Evolutionary conservation across 2,329 filamentous ascomycete genomes (phyloP).

Genomic region (Penicillium sp.): DNA sequence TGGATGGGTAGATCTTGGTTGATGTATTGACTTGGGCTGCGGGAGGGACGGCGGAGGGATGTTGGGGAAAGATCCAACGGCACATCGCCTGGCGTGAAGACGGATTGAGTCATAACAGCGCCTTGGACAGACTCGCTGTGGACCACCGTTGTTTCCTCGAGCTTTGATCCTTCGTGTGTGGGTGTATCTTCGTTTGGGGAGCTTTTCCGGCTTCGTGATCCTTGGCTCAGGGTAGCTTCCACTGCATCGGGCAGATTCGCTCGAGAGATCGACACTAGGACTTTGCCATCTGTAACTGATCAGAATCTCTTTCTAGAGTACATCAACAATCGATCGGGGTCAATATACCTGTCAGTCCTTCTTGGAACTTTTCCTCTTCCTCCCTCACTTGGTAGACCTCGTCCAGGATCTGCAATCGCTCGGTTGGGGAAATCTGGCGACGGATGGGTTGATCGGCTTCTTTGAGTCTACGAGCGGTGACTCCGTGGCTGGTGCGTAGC

Average conservation of each 20-base stretch:
- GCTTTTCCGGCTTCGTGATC: conserved; percentile 12
- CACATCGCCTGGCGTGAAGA: conserved; percentile 7
- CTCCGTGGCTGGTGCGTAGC: conserved; percentile 35
- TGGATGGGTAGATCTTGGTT: conserved; percentile 15
- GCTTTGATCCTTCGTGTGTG: conserved; percentile 7
- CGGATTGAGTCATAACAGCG: conserved; percentile 5
- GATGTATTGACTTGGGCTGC: conserved; percentile 12
- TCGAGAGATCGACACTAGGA: conserved; percentile 28
- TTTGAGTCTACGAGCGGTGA: conserved; percentile 41
- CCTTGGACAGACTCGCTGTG: conserved; percentile 2
- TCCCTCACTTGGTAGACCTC: conserved; percentile 44
- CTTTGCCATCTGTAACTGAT: conserved; percentile 25
- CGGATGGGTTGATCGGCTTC: conserved; percentile 44
- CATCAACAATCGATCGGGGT: background rate
- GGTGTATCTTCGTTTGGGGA: conserved; percentile 17
- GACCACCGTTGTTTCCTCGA: conserved; percentile 5
- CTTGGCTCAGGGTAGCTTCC: conserved; percentile 17
- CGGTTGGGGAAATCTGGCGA: conserved; percentile 38
- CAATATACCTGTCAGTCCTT: conserved; percentile 39
- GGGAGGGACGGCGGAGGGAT: conserved; percentile 6
- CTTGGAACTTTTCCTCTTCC: conserved; percentile 41
- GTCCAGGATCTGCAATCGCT: conserved; percentile 40
- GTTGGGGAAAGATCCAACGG: conserved; percentile 1
- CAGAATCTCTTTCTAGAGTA: background rate
- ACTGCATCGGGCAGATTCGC: conserved; percentile 31